phyloP scores from a whole-genome alignment of 257 asterid genomes.

The Gentiana macrophylla region DNA sequence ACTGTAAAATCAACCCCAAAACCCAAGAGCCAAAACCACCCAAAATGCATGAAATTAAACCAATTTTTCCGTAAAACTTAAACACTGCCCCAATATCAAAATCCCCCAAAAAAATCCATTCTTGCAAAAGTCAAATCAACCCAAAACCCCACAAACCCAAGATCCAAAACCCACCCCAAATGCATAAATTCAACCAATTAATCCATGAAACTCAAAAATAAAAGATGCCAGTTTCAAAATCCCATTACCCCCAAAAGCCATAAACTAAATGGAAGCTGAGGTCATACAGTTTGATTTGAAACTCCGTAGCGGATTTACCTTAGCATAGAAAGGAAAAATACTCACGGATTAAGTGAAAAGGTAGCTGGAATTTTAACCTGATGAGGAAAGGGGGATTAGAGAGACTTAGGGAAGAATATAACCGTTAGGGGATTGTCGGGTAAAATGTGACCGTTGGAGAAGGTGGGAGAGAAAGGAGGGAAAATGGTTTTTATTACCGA shows the following conservation, averaged over 20 bases:
- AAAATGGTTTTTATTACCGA: no score
- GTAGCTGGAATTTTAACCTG: conserved; percentile 21
- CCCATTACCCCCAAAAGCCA: conserved; percentile 66
- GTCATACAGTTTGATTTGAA: conserved; percentile 30
- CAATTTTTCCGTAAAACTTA: no score
- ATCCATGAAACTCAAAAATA: conserved; percentile 16
- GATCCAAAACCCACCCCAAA: conserved; percentile 14
- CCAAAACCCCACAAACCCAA: conserved; percentile 10
- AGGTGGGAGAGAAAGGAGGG: conserved; percentile 14
- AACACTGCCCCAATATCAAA: conserved; percentile 7
- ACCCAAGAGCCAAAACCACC: no score
- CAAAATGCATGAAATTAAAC: no score
- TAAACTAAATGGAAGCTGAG: conserved; percentile 20
- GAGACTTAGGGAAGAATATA: conserved; percentile 30
- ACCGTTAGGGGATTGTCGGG: conserved; percentile 73
- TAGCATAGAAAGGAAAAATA: conserved; percentile 4
- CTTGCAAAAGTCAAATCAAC: conserved; percentile 6
- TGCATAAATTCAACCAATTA: conserved; percentile 21
- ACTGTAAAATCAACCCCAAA: no score
- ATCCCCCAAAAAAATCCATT: conserved; percentile 21
- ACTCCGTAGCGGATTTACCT: conserved; percentile 9
- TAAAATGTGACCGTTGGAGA: conserved; percentile 69
- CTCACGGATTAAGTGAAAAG: conserved; percentile 11
- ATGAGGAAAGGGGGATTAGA: conserved; percentile 36
- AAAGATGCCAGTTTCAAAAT: conserved; percentile 21